Conservation (phyloP, 139 green algal species). For the Micractinium conductrix region DNA sequence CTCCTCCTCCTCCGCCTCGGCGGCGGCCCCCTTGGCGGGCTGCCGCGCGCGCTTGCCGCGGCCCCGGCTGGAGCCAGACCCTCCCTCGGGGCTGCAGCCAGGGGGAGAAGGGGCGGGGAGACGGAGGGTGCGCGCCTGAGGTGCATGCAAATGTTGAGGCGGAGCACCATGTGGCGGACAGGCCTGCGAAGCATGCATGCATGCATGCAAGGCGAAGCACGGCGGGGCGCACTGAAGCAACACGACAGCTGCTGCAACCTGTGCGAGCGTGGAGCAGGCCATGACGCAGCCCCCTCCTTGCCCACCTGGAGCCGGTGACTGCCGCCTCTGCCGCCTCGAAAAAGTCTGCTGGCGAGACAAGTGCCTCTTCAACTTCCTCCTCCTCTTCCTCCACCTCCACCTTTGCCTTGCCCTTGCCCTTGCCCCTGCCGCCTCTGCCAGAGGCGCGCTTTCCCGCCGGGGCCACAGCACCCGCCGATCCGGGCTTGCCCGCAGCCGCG, state of each 20-base stretch:
- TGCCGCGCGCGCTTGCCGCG: background rate
- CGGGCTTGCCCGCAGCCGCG: background rate
- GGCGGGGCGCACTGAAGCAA: too few species aligned
- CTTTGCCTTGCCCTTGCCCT: slow-evolving; percentile 7
- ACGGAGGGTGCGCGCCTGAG: too few species aligned
- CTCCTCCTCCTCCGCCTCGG: background rate
- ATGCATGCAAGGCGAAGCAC: too few species aligned
- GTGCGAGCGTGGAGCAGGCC: too few species aligned
- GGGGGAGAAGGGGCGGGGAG: too few species aligned
- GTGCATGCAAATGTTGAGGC: too few species aligned
- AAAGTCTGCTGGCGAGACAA: background rate
- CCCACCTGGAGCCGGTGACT: too few species aligned
- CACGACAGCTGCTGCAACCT: too few species aligned
- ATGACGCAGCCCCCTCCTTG: too few species aligned
- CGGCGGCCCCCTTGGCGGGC: background rate
- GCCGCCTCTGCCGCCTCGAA: background rate
- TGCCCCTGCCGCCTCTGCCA: background rate
- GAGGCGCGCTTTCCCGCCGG: too few species aligned
- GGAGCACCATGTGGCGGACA: too few species aligned
- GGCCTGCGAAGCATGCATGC: background rate
- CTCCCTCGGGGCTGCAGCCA: too few species aligned
- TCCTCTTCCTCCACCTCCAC: background rate
- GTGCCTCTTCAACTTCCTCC: background rate
- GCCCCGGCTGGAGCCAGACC: background rate
- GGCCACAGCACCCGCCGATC: background rate